These are phyloP conservation scores for Sporisorium graminicola DNA, from an alignment of 1,284 basidiomycete species.

Conservation along the genomic window DNA sequence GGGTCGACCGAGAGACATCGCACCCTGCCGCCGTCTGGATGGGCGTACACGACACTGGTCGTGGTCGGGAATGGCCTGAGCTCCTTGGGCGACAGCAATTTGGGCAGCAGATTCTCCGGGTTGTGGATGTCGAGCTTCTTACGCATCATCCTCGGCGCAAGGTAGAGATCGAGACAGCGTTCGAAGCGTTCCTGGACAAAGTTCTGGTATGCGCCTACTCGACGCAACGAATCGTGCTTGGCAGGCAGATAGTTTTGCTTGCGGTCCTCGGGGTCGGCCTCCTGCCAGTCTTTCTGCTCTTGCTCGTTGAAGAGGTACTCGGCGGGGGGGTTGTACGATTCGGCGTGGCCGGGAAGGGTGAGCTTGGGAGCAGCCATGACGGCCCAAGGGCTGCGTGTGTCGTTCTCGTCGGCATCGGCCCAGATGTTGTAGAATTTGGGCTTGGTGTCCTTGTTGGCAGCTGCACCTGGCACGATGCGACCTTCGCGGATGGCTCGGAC, in stretches of 20 bases:
- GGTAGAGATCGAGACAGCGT: slow-evolving; percentile 94
- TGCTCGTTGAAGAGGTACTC: slow-evolving; percentile 94
- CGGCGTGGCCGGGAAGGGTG: slow-evolving; percentile 86
- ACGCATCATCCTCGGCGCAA: slow-evolving; percentile 84
- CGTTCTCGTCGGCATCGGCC: slow-evolving; percentile 75
- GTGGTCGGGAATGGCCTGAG: slow-evolving; percentile 95
- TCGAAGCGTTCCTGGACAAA: slow-evolving; percentile 95
- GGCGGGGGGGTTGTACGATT: slow-evolving; percentile 98
- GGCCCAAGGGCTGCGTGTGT: slow-evolving; percentile 44
- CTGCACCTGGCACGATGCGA: slow-evolving; percentile 89
- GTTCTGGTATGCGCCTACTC: slow-evolving; percentile 89
- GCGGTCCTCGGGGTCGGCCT: slow-evolving; percentile 87
- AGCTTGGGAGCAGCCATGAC: slow-evolving; percentile 90
- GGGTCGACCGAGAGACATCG: slow-evolving; percentile 86
- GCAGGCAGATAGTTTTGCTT: slow-evolving; percentile 89
- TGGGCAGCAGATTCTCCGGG: slow-evolving; percentile 89
- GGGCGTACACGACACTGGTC: slow-evolving; percentile 80
- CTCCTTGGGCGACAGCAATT: slow-evolving; percentile 92
- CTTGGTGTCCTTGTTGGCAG: slow-evolving; percentile 74
- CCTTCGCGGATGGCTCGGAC: slow-evolving; percentile 97
- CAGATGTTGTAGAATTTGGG: slow-evolving; percentile 90
- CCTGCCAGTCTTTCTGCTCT: slow-evolving; percentile 87
- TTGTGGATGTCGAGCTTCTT: slow-evolving; percentile 69
- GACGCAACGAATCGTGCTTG: slow-evolving; percentile 86
- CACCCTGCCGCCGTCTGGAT: slow-evolving; percentile 77